Evolutionary conservation across 768 basidiomycete species (phyloP).

Genomic region (Serpula lacrymans): DNA sequence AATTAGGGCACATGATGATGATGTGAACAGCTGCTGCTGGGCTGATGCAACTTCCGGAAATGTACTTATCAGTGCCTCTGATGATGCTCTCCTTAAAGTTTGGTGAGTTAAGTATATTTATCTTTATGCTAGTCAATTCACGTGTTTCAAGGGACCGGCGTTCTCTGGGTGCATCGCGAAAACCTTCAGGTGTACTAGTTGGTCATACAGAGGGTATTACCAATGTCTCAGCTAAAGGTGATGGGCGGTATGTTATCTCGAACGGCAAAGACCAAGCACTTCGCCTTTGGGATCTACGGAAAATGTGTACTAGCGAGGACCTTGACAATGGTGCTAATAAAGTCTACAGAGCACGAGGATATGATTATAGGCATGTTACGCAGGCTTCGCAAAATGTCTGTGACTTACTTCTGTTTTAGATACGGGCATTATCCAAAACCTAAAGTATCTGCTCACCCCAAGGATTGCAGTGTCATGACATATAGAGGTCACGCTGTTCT

Average conservation of each 20-base stretch:
- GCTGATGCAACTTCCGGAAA: slow-evolving; percentile 92
- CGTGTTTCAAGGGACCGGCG: slow-evolving; percentile 44
- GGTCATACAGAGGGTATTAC: slow-evolving; percentile 97
- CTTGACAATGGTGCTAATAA: slow-evolving; percentile 50
- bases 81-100: slow-evolving; percentile 92
- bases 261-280: slow-evolving; percentile 96
- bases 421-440: slow-evolving; percentile 66
- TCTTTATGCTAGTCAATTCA: neutral
- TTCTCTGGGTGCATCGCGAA: slow-evolving; percentile 45
- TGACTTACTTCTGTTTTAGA: slow-evolving; percentile 31
- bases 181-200: slow-evolving; percentile 89
- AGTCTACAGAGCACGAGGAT: slow-evolving; percentile 56
- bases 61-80: slow-evolving; percentile 91
- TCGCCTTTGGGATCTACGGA: slow-evolving; percentile 90
- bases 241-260: slow-evolving; percentile 91
- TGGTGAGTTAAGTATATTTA: slow-evolving; percentile 54
- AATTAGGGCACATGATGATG: slow-evolving; percentile 83
- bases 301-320: slow-evolving; percentile 77
- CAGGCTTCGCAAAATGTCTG: neutral
- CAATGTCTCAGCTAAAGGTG: slow-evolving; percentile 92
- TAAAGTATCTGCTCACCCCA: slow-evolving; percentile 63
- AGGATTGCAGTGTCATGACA: slow-evolving; percentile 93
- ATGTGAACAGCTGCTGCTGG: slow-evolving; percentile 96
- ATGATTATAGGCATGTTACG: slow-evolving; percentile 76
- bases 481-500: slow-evolving; percentile 90